Evolutionary conservation across 2,329 filamentous ascomycete species (phyloP).

Genomic region (Penicillium sp.): DNA sequence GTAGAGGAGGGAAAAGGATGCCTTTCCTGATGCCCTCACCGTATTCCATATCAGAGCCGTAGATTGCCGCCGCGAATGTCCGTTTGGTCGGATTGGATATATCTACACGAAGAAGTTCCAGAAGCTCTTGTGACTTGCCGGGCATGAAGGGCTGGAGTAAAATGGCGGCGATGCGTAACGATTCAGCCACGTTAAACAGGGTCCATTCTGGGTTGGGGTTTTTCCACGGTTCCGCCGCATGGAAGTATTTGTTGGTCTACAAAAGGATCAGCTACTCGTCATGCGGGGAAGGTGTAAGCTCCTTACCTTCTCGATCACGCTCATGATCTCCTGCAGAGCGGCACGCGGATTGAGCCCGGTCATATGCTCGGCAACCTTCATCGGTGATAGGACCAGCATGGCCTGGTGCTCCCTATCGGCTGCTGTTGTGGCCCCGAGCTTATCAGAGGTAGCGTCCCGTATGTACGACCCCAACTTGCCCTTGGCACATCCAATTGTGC

Average conservation of each 20-base stretch:
- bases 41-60: conserved; percentile 66
- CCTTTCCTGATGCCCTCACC: conserved; percentile 52
- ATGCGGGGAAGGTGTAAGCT: conserved; percentile 10
- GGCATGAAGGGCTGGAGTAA: conserved; percentile 91
- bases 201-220: conserved; percentile 51
- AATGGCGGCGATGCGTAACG: conserved; percentile 73
- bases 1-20: conserved; percentile 51
- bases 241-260: conserved; percentile 65
- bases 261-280: conserved; percentile 9
- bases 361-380: conserved; percentile 55
- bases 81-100: conserved; percentile 50
- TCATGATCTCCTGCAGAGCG: conserved; percentile 63
- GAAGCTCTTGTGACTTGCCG: conserved; percentile 62
- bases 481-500: conserved; percentile 62
- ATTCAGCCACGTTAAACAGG: conserved; percentile 69
- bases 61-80: conserved; percentile 57
- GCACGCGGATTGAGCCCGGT: conserved; percentile 57
- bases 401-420: conserved; percentile 37
- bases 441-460: conserved; percentile 30
- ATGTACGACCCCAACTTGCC: conserved; percentile 66
- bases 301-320: conserved; percentile 56
- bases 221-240: conserved; percentile 64
- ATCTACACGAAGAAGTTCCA: conserved; percentile 73
- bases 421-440: conserved; percentile 27
- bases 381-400: conserved; percentile 41